Evolutionary conservation across 345 rosid genomes (phyloP).

Genomic region (Eucalyptus leucophloia): DNA sequence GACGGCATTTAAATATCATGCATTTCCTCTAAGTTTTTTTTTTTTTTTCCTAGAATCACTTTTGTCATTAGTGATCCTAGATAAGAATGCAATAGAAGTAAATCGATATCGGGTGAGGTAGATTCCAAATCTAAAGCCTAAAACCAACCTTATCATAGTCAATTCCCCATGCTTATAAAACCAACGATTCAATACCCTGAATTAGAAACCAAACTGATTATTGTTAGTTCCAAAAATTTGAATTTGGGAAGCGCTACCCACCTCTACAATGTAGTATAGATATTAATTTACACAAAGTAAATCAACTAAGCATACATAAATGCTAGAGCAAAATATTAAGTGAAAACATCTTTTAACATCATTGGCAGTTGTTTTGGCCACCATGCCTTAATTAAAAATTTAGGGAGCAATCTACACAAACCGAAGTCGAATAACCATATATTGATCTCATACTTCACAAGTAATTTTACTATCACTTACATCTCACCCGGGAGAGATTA

Average conservation of each 20-base stretch:
- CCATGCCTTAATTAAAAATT: background rate
- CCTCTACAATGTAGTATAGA: too few relatives aligned
- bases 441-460: background rate
- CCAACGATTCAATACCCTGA: too few relatives aligned
- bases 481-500: background rate
- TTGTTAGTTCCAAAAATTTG: too few relatives aligned
- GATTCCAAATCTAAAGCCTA: background rate
- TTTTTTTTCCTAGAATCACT: background rate
- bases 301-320: too few relatives aligned
- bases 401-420: background rate
- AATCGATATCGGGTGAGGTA: background rate
- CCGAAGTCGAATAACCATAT: background rate
- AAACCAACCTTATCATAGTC: too few relatives aligned
- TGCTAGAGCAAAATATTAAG: background rate
- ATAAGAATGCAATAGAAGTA: background rate
- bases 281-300: too few relatives aligned
- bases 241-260: background rate
- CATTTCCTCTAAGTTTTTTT: background rate
- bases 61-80: background rate
- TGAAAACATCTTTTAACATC: background rate
- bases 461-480: background rate
- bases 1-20: background rate
- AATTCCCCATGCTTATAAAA: too few relatives aligned
- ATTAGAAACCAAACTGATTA: accelerated
- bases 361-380: background rate